Conservation (phyloP, 148 eudicot species). For the Silene conica region DNA sequence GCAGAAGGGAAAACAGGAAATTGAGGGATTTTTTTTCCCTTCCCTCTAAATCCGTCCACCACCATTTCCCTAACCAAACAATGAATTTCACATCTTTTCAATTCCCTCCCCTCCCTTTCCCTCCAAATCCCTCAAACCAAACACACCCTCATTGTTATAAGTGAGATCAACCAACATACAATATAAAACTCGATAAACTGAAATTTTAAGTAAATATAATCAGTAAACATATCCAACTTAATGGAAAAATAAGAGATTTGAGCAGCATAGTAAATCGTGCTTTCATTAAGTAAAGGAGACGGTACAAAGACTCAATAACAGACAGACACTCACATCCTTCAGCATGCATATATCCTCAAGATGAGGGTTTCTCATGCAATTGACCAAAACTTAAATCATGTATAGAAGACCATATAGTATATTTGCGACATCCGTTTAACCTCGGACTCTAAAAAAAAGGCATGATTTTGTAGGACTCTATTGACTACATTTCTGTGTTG, state of each 20-base stretch:
- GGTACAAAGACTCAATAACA: not conserved
- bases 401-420: slow-evolving; percentile 3
- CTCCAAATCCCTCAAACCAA: too few relatives aligned
- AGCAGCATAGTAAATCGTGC: slow-evolving; percentile 6
- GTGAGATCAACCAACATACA: too few relatives aligned
- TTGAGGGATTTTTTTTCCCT: too few relatives aligned
- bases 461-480: slow-evolving; percentile 10
- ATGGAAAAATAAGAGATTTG: not conserved
- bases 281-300: slow-evolving; percentile 17
- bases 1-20: too few relatives aligned
- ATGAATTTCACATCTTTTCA: too few relatives aligned
- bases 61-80: too few relatives aligned
- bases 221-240: not conserved
- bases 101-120: too few relatives aligned
- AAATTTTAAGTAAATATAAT: not conserved
- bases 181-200: too few relatives aligned
- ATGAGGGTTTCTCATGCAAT: slow-evolving; percentile 21
- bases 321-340: not conserved
- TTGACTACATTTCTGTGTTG: slow-evolving; percentile 19
- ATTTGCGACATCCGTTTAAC: slow-evolving; percentile 11
- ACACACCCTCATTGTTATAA: too few relatives aligned
- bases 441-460: slow-evolving; percentile 19
- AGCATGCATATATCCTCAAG: slow-evolving; percentile 19
- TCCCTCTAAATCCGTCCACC: too few relatives aligned
- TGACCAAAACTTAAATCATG: slow-evolving; percentile 16